Percentiles rank a stretch among this genome's conserved stretches.
Evolutionary conservation across 2,329 filamentous ascomycete species (phyloP).

Genomic region (Beauveria asiatica): DNA sequence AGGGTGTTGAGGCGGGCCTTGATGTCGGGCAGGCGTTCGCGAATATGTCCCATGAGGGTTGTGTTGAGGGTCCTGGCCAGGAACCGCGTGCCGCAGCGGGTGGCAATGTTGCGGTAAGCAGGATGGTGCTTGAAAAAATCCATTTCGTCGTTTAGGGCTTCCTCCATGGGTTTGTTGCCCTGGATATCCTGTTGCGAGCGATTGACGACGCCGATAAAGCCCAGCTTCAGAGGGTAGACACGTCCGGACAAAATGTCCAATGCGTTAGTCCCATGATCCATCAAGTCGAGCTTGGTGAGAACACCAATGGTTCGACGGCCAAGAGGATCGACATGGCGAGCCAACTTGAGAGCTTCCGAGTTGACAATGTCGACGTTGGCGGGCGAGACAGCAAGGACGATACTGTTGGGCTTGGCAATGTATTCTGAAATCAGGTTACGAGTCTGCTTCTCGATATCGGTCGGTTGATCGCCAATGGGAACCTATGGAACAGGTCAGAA

Average conservation of each 20-base stretch:
- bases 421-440: conserved; percentile 94
- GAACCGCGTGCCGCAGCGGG: conserved; percentile 85
- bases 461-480: conserved; percentile 93
- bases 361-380: conserved; percentile 98
- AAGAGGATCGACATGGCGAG: conserved; percentile 90
- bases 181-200: conserved; percentile 97
- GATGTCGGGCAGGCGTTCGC: conserved; percentile 92
- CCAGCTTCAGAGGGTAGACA: conserved; percentile 92
- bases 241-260: conserved; percentile 95
- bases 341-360: conserved; percentile 93
- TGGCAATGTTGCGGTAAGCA: conserved; percentile 93
- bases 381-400: conserved; percentile 90
- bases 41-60: conserved; percentile 92
- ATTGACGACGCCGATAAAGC: conserved; percentile 97
- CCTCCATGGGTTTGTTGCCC: conserved; percentile 86
- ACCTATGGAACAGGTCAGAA: conserved; percentile 43
- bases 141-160: conserved; percentile 79
- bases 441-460: conserved; percentile 98
- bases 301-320: conserved; percentile 94
- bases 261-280: conserved; percentile 98
- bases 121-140: conserved; percentile 98
- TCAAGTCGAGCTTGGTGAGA: conserved; percentile 91
- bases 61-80: conserved; percentile 90
- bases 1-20: conserved; percentile 95
- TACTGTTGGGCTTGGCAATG: conserved; percentile 97